A percentile compares a stretch with the other conserved stretches of the same genome.
Conservation (phyloP, 2,329 filamentous ascomycete species). For the Colletotrichum gloeosporioides region DNA sequence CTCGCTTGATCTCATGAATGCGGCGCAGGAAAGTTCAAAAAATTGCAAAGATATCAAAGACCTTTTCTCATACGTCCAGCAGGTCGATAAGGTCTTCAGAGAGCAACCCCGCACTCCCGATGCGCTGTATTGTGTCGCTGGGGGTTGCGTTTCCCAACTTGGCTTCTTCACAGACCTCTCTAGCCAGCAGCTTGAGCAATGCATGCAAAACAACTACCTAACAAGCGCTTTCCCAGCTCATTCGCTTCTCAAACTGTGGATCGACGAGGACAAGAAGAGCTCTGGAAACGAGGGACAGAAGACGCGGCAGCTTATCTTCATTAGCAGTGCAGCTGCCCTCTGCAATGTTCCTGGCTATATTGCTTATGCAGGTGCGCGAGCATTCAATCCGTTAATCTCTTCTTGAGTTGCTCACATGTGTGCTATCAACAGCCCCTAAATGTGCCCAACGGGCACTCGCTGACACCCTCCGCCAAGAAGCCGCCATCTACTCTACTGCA, state of each 20-base stretch:
- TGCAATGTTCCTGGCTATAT: constrained; percentile 28
- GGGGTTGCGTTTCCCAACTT: constrained; percentile 26
- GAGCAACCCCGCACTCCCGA: constrained; percentile 27
- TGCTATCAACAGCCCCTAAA: constrained; percentile 22
- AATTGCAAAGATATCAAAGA: not conserved
- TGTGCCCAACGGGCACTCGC: constrained; percentile 26
- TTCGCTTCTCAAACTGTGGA: constrained; percentile 26
- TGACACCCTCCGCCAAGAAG: constrained; percentile 31
- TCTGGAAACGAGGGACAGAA: not conserved
- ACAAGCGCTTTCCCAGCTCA: constrained; percentile 24
- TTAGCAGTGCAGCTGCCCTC: constrained; percentile 29
- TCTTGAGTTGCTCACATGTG: not conserved
- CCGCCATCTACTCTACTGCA: constrained; percentile 23
- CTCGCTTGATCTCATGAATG: not conserved
- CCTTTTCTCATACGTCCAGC: not conserved
- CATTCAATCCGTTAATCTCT: not conserved
- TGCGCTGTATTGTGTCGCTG: constrained; percentile 30
- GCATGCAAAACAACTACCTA: constrained; percentile 32
- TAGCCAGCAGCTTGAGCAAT: constrained; percentile 25
- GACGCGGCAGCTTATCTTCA: constrained; percentile 27
- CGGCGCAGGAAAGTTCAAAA: not conserved
- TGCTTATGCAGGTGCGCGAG: constrained; percentile 25
- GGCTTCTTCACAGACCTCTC: constrained; percentile 29
- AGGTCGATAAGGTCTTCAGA: not conserved
- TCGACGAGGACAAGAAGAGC: constrained; percentile 23